A percentile compares a stretch with the other conserved stretches of the same genome.
Conservation (phyloP, 2,329 filamentous ascomycete genomes). For the Orbilia javanica region DNA sequence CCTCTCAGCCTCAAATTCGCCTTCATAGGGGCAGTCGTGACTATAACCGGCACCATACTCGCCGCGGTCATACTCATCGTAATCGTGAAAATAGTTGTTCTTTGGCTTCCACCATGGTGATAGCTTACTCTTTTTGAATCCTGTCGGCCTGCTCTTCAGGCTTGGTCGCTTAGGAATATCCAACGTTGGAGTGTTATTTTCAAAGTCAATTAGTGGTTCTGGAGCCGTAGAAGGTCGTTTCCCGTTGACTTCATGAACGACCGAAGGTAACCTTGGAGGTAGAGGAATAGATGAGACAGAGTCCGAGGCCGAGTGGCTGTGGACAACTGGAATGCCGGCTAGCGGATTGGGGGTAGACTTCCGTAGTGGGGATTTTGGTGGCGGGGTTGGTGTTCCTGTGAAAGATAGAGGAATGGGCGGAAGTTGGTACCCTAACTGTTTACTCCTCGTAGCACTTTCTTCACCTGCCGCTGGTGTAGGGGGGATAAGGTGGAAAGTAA, state of each 20-base stretch:
- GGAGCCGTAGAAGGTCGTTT: constrained; percentile 39
- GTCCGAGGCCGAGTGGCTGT: constrained; percentile 39
- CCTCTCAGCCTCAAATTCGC: constrained; percentile 18
- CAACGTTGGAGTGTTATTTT: constrained; percentile 34
- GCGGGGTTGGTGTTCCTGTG: background rate
- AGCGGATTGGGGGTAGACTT: constrained; percentile 40
- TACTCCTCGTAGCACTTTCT: constrained; percentile 6
- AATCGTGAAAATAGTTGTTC: constrained; percentile 36
- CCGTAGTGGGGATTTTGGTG: constrained; percentile 17
- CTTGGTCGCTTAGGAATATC: constrained; percentile 32
- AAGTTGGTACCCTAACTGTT: constrained; percentile 35
- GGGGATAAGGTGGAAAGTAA: constrained; percentile 53
- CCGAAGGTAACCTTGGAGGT: constrained; percentile 29
- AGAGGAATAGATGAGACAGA: constrained; percentile 41
- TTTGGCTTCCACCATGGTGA: constrained; percentile 52
- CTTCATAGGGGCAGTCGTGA: constrained; percentile 19
- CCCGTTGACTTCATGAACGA: constrained; percentile 37
- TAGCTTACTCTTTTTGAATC: constrained; percentile 51
- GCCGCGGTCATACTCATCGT: constrained; percentile 9
- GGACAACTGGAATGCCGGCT: constrained; percentile 39
- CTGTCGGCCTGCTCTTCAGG: constrained; percentile 38
- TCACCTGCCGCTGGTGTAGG: constrained; percentile 43
- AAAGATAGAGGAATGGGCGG: constrained; percentile 11
- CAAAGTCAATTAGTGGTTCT: constrained; percentile 46
- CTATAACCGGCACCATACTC: background rate